A percentile compares a stretch with the other conserved stretches of the same genome.
Evolutionary conservation across 179 eudicot genomes (phyloP).

Genomic region (Gypsophila paniculata): DNA sequence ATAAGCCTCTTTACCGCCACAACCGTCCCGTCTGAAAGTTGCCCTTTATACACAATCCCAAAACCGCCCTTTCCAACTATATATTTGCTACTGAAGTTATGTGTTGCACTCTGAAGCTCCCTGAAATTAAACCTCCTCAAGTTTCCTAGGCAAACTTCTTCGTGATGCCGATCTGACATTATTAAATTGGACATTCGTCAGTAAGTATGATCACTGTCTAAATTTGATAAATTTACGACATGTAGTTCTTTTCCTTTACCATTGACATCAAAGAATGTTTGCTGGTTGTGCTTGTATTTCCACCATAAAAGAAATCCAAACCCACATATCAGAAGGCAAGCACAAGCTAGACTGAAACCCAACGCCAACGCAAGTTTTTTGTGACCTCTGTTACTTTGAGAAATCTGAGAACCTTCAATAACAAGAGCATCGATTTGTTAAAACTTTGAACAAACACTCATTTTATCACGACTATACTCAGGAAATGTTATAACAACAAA

Average conservation of each 20-base stretch:
- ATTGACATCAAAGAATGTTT: constrained; percentile 62
- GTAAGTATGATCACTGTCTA: too few relatives aligned
- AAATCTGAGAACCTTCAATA: constrained; percentile 41
- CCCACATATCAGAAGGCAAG: constrained; percentile 56
- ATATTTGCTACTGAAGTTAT: constrained; percentile 74
- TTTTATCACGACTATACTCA: not conserved
- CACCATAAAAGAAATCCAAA: constrained; percentile 72
- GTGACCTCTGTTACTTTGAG: constrained; percentile 49
- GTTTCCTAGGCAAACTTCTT: constrained; percentile 68
- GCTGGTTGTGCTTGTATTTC: constrained; percentile 59
- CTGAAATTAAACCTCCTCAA: constrained; percentile 57
- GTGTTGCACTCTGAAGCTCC: constrained; percentile 69
- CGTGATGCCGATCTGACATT: constrained; percentile 60
- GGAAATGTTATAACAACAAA: not conserved
- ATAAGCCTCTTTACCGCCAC: constrained; percentile 85
- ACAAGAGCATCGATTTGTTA: constrained; percentile 10
- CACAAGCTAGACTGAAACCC: constrained; percentile 72
- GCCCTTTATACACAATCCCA: constrained; percentile 77
- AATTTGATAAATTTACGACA: not conserved
- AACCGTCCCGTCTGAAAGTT: constrained; percentile 58
- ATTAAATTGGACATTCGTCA: constrained; percentile 6
- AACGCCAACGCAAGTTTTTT: constrained; percentile 63
- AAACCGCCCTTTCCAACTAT: constrained; percentile 91
- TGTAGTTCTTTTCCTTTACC: constrained; percentile 38
- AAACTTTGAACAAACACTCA: not conserved